phyloP scores from a whole-genome alignment of 2,329 filamentous ascomycete species.

The Ramularia collo-cygni region DNA sequence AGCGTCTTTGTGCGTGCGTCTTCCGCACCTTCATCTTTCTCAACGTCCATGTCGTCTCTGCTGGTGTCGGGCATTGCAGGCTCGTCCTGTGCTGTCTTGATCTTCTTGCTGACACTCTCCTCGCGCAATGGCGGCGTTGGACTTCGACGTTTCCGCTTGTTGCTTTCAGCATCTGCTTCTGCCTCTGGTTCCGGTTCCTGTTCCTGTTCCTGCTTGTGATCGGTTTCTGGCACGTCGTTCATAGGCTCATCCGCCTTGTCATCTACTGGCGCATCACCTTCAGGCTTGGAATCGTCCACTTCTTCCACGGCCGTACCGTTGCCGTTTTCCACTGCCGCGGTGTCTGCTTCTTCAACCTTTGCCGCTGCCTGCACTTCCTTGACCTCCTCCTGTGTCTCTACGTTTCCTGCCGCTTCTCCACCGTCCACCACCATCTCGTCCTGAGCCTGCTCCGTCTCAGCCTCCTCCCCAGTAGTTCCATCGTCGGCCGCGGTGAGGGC shows the following conservation, averaged over 20 bases:
- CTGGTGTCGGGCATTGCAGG: constrained; percentile 20
- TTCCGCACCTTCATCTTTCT: constrained; percentile 5
- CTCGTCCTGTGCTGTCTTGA: constrained; percentile 33
- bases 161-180: constrained; percentile 12
- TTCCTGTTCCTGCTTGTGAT: neutral
- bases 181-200: neutral
- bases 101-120: constrained; percentile 38
- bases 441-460: constrained; percentile 11
- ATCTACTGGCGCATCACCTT: too few relatives aligned
- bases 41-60: constrained; percentile 23
- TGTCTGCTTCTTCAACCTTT: neutral
- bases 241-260: neutral
- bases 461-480: constrained; percentile 9
- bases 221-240: too few relatives aligned
- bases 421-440: constrained; percentile 15
- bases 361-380: constrained; percentile 4
- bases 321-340: neutral
- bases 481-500: constrained; percentile 33
- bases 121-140: constrained; percentile 20
- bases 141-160: constrained; percentile 28
- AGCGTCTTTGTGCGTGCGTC: neutral
- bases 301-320: neutral
- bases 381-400: constrained; percentile 7
- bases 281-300: neutral
- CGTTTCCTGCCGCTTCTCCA: constrained; percentile 14